Evolutionary conservation across 2,329 filamentous ascomycete species (phyloP).

Genomic region (Juglanconis oblonga): DNA sequence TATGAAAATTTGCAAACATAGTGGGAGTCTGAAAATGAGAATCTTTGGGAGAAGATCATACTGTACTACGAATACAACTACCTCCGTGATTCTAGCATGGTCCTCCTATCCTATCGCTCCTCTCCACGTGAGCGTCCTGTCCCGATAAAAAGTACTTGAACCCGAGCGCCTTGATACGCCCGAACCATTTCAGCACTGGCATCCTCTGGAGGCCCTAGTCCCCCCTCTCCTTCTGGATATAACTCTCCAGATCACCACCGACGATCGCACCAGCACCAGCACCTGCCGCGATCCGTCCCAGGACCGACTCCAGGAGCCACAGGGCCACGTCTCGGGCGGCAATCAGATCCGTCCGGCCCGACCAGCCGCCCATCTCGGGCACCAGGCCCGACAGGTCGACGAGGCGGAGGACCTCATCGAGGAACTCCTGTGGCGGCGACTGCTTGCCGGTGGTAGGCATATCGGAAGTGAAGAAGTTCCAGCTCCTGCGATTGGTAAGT

Average conservation of each 20-base stretch:
- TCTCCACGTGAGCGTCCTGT: neutral
- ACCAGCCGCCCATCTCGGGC: neutral
- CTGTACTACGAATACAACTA: no score
- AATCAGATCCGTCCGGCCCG: neutral
- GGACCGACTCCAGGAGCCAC: neutral
- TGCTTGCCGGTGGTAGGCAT: no score
- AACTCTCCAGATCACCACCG: neutral
- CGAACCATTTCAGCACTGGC: slow-evolving; percentile 20
- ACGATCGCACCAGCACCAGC: neutral
- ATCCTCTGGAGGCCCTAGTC: slow-evolving; percentile 8
- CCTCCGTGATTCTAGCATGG: no score
- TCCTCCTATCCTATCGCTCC: no score
- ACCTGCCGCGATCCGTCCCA: neutral
- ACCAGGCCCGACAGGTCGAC: neutral
- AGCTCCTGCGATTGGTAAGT: no score
- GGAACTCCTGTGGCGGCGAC: neutral
- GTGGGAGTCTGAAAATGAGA: no score
- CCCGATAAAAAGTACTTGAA: slow-evolving; percentile 20
- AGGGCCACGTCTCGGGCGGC: neutral
- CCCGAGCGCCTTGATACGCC: slow-evolving; percentile 18
- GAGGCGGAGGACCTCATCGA: neutral
- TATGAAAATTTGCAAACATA: no score
- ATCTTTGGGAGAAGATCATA: no score
- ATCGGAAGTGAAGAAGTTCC: no score
- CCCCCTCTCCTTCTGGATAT: neutral